Conservation (phyloP, 768 basidiomycete genomes). For the Boletus vermiculosoides region DNA sequence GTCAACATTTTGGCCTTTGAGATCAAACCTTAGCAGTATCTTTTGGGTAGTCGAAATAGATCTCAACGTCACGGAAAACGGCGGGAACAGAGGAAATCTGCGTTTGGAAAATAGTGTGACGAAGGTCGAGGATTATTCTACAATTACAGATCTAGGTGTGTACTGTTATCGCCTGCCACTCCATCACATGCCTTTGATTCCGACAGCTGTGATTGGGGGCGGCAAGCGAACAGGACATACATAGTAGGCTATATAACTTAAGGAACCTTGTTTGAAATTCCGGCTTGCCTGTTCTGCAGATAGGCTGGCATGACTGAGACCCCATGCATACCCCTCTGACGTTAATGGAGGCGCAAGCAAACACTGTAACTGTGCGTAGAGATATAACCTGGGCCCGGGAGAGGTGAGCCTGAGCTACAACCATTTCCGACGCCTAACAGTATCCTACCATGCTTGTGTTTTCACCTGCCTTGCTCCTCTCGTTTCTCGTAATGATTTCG, state of each 20-base stretch:
- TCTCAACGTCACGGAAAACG: neutral
- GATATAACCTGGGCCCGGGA: slow-evolving; percentile 15
- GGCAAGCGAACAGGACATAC: no score
- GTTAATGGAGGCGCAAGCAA: no score
- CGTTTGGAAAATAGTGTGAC: neutral
- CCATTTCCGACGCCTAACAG: neutral
- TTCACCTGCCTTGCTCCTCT: slow-evolving; percentile 9
- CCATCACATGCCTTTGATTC: no score
- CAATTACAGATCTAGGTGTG: neutral
- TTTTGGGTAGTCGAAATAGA: neutral
- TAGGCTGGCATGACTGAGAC: no score
- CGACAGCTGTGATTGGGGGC: no score
- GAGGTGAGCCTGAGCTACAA: neutral
- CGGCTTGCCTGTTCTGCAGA: no score
- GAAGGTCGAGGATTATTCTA: neutral
- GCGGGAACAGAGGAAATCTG: neutral
- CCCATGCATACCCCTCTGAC: no score
- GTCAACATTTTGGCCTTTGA: neutral
- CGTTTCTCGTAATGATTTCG: slow-evolving; percentile 11
- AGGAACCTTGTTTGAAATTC: no score
- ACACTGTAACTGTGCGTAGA: neutral
- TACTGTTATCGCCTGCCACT: no score
- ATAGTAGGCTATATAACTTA: no score
- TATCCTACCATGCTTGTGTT: slow-evolving; percentile 12
- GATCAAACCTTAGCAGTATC: slow-evolving; percentile 8